phyloP scores from a whole-genome alignment of 1,284 basidiomycete species.

The Apiotrichum laibachii region DNA sequence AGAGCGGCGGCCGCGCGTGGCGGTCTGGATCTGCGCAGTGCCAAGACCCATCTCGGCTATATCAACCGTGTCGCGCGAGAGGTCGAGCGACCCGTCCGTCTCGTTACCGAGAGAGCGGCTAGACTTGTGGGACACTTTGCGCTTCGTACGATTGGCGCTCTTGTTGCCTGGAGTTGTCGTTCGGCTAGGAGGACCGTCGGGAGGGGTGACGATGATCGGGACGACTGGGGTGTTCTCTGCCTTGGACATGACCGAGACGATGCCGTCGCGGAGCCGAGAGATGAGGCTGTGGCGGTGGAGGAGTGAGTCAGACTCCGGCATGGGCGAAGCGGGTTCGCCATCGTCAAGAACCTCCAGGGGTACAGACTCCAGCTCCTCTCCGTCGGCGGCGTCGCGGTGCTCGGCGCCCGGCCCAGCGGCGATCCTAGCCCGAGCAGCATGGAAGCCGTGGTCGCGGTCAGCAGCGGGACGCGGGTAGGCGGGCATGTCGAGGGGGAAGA shows the following conservation, averaged over 20 bases:
- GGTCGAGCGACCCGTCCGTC: neutral
- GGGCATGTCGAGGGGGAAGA: slow-evolving; percentile 8
- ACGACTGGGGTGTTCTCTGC: neutral
- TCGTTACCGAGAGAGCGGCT: slow-evolving; percentile 1
- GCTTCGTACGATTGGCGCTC: neutral
- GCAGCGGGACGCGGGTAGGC: neutral
- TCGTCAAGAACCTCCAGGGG: no score
- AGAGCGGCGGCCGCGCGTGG: slow-evolving; percentile 3
- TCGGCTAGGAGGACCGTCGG: no score
- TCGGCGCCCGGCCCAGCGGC: no score
- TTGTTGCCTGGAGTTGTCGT: neutral
- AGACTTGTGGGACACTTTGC: neutral
- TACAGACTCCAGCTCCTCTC: no score
- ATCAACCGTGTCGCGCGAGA: neutral
- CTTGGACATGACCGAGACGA: slow-evolving; percentile 31
- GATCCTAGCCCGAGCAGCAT: no score
- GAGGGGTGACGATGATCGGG: neutral
- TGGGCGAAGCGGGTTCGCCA: neutral
- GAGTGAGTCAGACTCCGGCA: no score
- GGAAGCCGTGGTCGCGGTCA: neutral
- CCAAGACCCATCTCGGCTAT: neutral
- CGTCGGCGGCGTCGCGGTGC: no score
- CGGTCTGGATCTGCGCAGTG: slow-evolving; percentile 2
- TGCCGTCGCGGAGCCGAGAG: slow-evolving; percentile 23
- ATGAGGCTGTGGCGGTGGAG: slow-evolving; percentile 5